Conservation (phyloP, 148 eudicot genomes). For the Fallopia convolvulus region DNA sequence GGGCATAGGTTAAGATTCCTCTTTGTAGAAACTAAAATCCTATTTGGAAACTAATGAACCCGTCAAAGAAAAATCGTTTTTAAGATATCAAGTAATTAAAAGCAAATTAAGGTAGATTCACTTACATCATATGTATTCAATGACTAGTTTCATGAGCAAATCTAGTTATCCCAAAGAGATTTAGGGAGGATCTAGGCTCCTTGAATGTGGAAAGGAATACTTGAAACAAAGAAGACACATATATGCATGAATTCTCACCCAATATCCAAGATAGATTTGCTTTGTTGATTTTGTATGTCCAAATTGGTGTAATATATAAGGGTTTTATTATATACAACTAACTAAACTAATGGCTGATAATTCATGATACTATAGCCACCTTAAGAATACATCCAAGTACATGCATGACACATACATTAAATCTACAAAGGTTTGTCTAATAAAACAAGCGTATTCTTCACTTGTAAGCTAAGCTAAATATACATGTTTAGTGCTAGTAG, state of each 20-base stretch:
- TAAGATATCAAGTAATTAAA: neutral
- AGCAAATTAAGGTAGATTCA: neutral
- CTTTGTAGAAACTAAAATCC: no score
- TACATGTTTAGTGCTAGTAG: neutral
- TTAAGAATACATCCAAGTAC: neutral
- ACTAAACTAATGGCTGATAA: neutral
- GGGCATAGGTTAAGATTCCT: no score
- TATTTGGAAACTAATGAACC: no score
- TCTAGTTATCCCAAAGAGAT: neutral
- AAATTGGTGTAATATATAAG: neutral
- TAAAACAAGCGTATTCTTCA: neutral
- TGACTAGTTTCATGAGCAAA: neutral
- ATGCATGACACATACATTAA: neutral
- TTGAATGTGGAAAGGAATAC: slow-evolving; percentile 4
- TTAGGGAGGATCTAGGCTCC: slow-evolving; percentile 5
- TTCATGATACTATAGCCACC: neutral
- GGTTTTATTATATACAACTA: neutral
- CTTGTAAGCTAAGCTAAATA: neutral
- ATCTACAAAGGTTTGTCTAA: neutral
- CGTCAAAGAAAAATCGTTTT: no score
- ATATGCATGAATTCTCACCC: slow-evolving; percentile 3
- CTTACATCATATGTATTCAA: neutral
- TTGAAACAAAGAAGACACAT: slow-evolving; percentile 1
- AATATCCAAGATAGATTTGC: slow-evolving; percentile 14
- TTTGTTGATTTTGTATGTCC: neutral